A percentile compares a stretch with the other conserved stretches of the same genome.
Evolutionary conservation across 306 rosid species (phyloP).

Genomic region (Datisca glomerata): DNA sequence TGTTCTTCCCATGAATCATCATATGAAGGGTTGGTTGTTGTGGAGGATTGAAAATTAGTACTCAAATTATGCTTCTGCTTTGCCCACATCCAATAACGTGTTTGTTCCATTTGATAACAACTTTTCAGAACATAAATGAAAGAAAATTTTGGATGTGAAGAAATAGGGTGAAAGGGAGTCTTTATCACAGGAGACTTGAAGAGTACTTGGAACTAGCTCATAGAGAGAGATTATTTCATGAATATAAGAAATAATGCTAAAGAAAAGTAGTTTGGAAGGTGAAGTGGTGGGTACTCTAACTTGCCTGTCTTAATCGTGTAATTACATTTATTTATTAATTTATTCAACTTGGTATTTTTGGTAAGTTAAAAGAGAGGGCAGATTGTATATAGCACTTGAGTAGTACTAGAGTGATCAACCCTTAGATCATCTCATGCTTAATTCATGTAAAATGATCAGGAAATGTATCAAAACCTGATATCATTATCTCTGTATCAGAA

Average conservation of each 20-base stretch:
- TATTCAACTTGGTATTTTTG: too few relatives aligned
- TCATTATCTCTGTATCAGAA: too few relatives aligned
- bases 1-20: slow-evolving; percentile 87
- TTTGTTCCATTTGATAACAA: slow-evolving; percentile 44
- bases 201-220: slow-evolving; percentile 14
- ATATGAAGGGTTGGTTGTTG: slow-evolving; percentile 10
- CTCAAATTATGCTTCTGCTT: slow-evolving; percentile 39
- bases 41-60: slow-evolving; percentile 10
- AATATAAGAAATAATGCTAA: slow-evolving; percentile 16
- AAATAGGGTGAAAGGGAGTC: neutral
- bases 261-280: slow-evolving; percentile 28
- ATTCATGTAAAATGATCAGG: too few relatives aligned
- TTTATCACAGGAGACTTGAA: neutral
- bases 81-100: slow-evolving; percentile 47
- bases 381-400: too few relatives aligned
- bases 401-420: too few relatives aligned
- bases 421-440: too few relatives aligned
- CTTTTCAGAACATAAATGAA: neutral
- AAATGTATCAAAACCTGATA: too few relatives aligned
- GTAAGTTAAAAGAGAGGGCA: too few relatives aligned
- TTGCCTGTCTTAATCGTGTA: slow-evolving; percentile 13
- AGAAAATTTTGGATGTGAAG: neutral
- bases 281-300: slow-evolving; percentile 55
- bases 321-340: too few relatives aligned
- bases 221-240: slow-evolving; percentile 10